phyloP scores from a whole-genome alignment of 345 rosid genomes.

The Erysimum cheiranthoides region DNA sequence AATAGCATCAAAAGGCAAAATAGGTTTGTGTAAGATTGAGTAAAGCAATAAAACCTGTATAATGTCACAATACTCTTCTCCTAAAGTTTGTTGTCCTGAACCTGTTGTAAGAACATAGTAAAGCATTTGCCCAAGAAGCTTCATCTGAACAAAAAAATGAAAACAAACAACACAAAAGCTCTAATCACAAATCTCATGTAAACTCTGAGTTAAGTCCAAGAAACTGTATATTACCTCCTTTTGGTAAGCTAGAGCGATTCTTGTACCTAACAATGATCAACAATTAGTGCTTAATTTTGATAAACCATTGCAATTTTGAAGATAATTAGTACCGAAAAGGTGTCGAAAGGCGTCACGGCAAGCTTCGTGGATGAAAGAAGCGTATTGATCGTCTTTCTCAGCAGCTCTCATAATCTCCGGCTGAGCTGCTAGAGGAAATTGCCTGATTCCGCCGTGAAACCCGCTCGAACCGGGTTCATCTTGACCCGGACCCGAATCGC shows the following conservation, averaged over 20 bases:
- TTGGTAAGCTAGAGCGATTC: slow-evolving; percentile 89
- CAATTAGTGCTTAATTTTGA: neutral
- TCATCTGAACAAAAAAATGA: slow-evolving; percentile 57
- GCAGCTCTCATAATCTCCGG: slow-evolving; percentile 98
- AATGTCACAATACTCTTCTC: slow-evolving; percentile 95
- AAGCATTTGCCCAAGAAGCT: slow-evolving; percentile 89
- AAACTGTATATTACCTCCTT: slow-evolving; percentile 61
- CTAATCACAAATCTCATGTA: neutral
- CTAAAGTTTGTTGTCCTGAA: slow-evolving; percentile 93
- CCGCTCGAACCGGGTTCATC: slow-evolving; percentile 48
- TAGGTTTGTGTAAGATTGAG: neutral
- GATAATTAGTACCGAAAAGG: slow-evolving; percentile 57
- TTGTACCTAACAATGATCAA: slow-evolving; percentile 56
- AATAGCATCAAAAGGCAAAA: neutral
- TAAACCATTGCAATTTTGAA: neutral
- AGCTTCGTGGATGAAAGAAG: slow-evolving; percentile 88
- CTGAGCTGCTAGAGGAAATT: slow-evolving; percentile 78
- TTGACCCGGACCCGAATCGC: slow-evolving; percentile 35
- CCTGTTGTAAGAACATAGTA: slow-evolving; percentile 91
- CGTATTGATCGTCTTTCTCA: slow-evolving; percentile 96
- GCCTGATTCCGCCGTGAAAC: slow-evolving; percentile 48
- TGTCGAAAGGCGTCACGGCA: slow-evolving; percentile 95
- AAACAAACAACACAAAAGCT: neutral
- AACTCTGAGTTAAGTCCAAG: neutral
- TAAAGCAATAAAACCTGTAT: slow-evolving; percentile 66